Conservation (phyloP, 352 stramenopile species). For the Phytopythium mirpurense region DNA sequence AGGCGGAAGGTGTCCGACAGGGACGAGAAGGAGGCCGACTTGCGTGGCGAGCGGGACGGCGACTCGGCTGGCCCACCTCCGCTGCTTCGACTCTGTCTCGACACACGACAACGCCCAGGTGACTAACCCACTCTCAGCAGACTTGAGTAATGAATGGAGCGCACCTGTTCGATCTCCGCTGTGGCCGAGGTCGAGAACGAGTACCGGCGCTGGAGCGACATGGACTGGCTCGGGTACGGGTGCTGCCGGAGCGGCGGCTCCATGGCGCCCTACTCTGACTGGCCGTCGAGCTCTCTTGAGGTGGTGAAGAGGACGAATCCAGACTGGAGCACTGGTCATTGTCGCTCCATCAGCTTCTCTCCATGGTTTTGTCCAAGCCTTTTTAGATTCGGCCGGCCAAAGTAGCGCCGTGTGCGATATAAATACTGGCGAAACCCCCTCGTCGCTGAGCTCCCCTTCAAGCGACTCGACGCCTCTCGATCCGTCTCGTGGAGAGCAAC, state of each 20-base stretch:
- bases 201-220: constrained; percentile 21
- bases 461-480: neutral
- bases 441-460: neutral
- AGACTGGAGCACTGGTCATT: neutral
- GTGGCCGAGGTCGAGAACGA: constrained; percentile 20
- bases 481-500: no score
- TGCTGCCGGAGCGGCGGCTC: constrained; percentile 10
- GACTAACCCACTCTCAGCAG: neutral
- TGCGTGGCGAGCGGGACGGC: constrained; percentile 15
- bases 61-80: neutral
- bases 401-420: neutral
- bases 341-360: neutral
- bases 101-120: neutral
- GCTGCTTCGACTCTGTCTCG: neutral
- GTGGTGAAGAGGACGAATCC: neutral
- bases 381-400: neutral
- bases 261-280: constrained; percentile 6
- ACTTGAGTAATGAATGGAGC: neutral
- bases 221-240: constrained; percentile 10
- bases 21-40: constrained; percentile 19
- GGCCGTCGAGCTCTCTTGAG: neutral
- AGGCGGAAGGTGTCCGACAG: constrained; percentile 2
- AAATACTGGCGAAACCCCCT: constrained; percentile 4
- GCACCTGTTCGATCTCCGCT: constrained; percentile 23
- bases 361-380: neutral